Evolutionary conservation across 192 early-diverging fungal genomes (phyloP), one percentile per base, ranked within the genome.

Genomic region (Backusella circina): DNA sequence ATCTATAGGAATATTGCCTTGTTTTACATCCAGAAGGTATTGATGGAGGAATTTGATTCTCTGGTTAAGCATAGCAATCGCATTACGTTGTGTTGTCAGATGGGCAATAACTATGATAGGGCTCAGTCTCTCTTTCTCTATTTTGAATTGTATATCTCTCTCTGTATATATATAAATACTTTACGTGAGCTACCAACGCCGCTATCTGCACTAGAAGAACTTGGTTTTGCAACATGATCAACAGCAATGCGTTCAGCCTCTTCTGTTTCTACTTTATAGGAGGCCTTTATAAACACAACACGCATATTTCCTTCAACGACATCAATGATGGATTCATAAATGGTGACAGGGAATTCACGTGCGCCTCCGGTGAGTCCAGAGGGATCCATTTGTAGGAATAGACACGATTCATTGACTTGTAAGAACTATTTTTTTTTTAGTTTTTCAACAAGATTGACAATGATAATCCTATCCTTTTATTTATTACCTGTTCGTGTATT

Each of bases 211-310:
- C 84, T 86, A 13, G 86, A 86, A 35, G 76, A 54, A n/a, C 69
- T 77, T 5, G 85, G 87, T 64, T 91, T 89, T 21, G 94, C 93
- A 37, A 95, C 91, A 78, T 95, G 94, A 77, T 96, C 93, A 10
- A 96, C 90, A 9, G 95, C 93, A 76, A 96, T 93, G 41, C 94
- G 86, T 76, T 96, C 95, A 35, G 94, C 94, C 71, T 96, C 95
- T 30, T 90, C 90, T 6, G 95, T 95, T 72, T 94, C 94, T 28
- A 96, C 88, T 74, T 89, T 91, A 80, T 94, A 96, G 31, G 84
- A 68, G 16, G 86, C 73, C 73, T 88, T 81, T 10, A 90, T 84
- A 74, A 96, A 94, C 39, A 91, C 77, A 31, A 90, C 84, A 51
- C 88, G 84, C 6, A 88, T 83, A 21, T 84, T 73, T 15, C 77